These are phyloP conservation scores for Aureobasidium sp. DNA, from an alignment of 2,329 filamentous ascomycete genomes.

Conservation along the genomic window DNA sequence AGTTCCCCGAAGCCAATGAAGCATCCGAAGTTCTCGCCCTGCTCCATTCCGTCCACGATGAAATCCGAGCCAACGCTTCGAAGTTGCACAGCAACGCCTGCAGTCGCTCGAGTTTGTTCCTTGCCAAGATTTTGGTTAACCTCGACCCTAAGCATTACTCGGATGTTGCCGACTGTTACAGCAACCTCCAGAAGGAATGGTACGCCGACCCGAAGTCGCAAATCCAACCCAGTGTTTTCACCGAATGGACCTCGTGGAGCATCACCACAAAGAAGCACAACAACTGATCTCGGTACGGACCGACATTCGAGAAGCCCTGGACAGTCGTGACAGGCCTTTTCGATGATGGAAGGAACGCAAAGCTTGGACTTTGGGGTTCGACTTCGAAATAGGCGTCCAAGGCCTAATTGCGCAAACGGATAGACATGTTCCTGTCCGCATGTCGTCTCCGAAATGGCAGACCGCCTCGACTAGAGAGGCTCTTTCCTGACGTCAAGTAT, in stretches of 20 bases:
- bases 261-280: constrained; percentile 22
- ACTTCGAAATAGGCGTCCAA: constrained; percentile 7
- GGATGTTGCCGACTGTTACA: constrained; percentile 33
- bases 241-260: constrained; percentile 39
- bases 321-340: not conserved
- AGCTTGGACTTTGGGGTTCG: not conserved
- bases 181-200: constrained; percentile 35
- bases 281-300: constrained; percentile 3
- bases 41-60: constrained; percentile 58
- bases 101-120: constrained; percentile 61
- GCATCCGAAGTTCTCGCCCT: constrained; percentile 44
- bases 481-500: not conserved
- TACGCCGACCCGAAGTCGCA: constrained; percentile 32
- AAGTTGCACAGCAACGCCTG: constrained; percentile 66
- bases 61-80: constrained; percentile 53
- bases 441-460: not conserved
- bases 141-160: constrained; percentile 33
- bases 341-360: not conserved
- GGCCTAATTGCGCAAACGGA: not conserved
- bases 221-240: constrained; percentile 36
- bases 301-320: constrained; percentile 4
- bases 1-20: constrained; percentile 34
- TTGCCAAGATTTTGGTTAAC: constrained; percentile 53
- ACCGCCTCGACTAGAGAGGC: not conserved
- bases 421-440: not conserved